phyloP scores from a whole-genome alignment of 441 rosid species.

The Pelargonium australe region DNA sequence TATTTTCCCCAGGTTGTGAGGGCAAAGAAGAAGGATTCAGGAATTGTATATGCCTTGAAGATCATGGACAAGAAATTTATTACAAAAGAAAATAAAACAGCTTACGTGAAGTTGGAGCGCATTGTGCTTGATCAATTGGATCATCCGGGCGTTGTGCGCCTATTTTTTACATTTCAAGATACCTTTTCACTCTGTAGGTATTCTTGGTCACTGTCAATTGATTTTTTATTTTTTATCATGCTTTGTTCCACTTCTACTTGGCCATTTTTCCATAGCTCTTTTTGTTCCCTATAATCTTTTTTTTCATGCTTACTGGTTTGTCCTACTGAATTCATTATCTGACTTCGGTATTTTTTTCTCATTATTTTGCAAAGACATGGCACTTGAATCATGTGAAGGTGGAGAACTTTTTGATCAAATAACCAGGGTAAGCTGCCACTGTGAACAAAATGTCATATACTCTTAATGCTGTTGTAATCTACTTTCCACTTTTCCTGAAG shows the following conservation, averaged over 20 bases:
- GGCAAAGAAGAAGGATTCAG: constrained; percentile 90
- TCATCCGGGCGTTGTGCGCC: constrained; percentile 65
- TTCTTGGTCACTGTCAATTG: constrained; percentile 22
- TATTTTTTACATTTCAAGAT: constrained; percentile 62
- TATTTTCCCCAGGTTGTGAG: constrained; percentile 66
- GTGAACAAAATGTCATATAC: constrained; percentile 9
- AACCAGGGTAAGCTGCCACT: constrained; percentile 65
- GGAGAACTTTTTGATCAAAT: constrained; percentile 99
- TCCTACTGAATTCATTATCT: constrained; percentile 12
- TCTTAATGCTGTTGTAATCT: constrained; percentile 3
- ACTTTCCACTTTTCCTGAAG: neutral
- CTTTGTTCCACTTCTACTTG: neutral
- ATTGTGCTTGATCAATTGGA: constrained; percentile 64
- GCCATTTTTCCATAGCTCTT: neutral
- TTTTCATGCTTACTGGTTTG: constrained; percentile 16
- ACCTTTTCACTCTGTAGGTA: constrained; percentile 55
- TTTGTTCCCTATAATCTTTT: neutral
- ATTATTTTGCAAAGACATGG: constrained; percentile 66
- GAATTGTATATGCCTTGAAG: constrained; percentile 84
- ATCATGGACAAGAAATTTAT: constrained; percentile 98
- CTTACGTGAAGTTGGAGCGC: constrained; percentile 93
- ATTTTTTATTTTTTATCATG: neutral
- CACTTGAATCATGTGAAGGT: constrained; percentile 97
- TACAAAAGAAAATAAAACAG: constrained; percentile 96
- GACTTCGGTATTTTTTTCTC: constrained; percentile 17